phyloP scores from a whole-genome alignment of 305 asterid genomes.

The Rubia balearica region DNA sequence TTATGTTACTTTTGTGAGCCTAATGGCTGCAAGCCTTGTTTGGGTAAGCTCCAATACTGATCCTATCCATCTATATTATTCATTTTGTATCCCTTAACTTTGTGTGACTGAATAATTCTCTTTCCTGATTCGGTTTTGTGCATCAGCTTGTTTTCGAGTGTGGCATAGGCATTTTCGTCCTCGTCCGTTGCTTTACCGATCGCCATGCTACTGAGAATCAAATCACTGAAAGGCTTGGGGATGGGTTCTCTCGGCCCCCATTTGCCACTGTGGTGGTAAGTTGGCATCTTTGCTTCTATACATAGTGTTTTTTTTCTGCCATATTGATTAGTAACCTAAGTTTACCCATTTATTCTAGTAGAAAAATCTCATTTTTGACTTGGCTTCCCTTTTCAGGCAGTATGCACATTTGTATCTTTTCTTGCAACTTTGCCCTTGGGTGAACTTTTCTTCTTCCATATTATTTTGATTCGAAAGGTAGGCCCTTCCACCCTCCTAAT shows the following conservation, averaged over 20 bases:
- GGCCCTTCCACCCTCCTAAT: background rate
- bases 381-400: slow-evolving; percentile 45
- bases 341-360: background rate
- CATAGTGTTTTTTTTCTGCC: background rate
- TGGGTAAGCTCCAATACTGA: slow-evolving; percentile 52
- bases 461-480: slow-evolving; percentile 89
- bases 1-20: slow-evolving; percentile 69
- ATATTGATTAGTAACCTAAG: background rate
- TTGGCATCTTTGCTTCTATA: slow-evolving; percentile 3
- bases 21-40: slow-evolving; percentile 86
- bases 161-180: slow-evolving; percentile 76
- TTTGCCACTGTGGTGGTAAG: slow-evolving; percentile 90
- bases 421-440: slow-evolving; percentile 85
- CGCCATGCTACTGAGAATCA: slow-evolving; percentile 66
- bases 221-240: slow-evolving; percentile 76
- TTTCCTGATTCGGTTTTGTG: slow-evolving; percentile 16
- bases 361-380: slow-evolving; percentile 1
- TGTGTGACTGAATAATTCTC: background rate
- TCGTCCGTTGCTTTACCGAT: slow-evolving; percentile 83
- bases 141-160: slow-evolving; percentile 85
- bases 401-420: slow-evolving; percentile 78
- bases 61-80: background rate
- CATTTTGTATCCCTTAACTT: background rate
- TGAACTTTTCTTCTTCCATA: slow-evolving; percentile 89
- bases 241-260: slow-evolving; percentile 91